Base-by-base conservation (phyloP, 495 filamentous ascomycete genomes). In the Friedmanniomyces simplex region DNA sequence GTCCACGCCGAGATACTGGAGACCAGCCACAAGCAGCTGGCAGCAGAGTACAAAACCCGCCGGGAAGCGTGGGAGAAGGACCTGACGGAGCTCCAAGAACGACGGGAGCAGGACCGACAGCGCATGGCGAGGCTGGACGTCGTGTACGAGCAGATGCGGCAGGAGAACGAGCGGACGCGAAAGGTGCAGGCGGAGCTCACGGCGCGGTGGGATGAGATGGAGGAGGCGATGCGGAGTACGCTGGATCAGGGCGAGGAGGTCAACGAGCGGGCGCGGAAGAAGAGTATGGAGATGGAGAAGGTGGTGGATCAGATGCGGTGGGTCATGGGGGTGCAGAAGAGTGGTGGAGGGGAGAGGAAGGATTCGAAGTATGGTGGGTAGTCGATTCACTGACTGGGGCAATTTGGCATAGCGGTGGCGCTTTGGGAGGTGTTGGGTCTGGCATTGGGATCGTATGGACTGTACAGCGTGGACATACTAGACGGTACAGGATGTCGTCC, bases 281-380 rank as follows among this genome's bases (percentile, higher is more conserved):
- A 62, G 56, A 64, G 62, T 26, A 37, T 45, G 50, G 58, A 64
- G 62, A 64, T 67, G 62, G 57, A 54, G 14, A 30, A 50, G 39
- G 62, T 67, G 24, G 54, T 64, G 12, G 41, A 54, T n/a, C 50
- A 67, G 59, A 67, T 67, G 64, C 57, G 51, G 47, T 67, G 64
- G 64, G 45, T 67, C 8, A 62, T 67, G 55, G 55, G 41, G 8
- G 49, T 67, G 13, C 46, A 67, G 50, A 48, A 53, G 46, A 58
- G 51, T 46, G 55, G 56, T 20, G 41, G 22, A 16, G 36, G 28
- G 50, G 46, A 51, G 36, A 32, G 54, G 25, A 25, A 34, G 14
- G 58, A 46, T 20, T 28, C 39, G 0, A 42, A 16, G 21, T 14
- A 28, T 21, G 25, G 25, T 36, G 26, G 16, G 13, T 21, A 36